phyloP scores from a whole-genome alignment of 2,329 filamentous ascomycete genomes.

The Diplodia corticola region DNA sequence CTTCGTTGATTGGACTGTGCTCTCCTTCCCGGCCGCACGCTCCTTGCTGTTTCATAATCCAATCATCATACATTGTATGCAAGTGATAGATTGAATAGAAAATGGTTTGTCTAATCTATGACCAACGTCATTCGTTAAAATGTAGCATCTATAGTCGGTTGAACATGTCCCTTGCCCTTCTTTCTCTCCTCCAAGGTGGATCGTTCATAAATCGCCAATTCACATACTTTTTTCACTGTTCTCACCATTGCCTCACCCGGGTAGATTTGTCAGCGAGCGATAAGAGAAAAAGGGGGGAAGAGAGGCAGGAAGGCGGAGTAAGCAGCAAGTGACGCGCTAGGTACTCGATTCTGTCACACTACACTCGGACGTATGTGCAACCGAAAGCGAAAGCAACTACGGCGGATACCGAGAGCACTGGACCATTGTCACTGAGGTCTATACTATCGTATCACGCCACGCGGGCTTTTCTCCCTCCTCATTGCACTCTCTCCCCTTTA shows the following conservation, averaged over 20 bases:
- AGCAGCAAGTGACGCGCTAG: not conserved
- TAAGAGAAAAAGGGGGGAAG: no score
- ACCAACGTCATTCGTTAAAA: not conserved
- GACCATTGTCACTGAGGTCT: not conserved
- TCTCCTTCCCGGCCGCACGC: not conserved
- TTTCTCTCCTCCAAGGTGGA: not conserved
- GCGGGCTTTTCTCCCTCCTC: not conserved
- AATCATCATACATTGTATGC: not conserved
- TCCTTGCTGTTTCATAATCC: not conserved
- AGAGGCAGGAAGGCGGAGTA: not conserved
- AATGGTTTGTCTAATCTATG: not conserved
- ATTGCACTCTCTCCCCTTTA: not conserved
- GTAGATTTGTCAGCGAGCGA: not conserved
- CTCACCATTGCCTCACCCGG: not conserved
- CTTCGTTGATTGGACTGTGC: not conserved
- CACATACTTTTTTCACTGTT: not conserved
- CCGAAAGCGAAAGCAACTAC: not conserved
- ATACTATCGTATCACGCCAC: not conserved
- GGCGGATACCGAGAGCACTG: not conserved
- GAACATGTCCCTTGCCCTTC: not conserved
- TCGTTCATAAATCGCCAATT: not conserved
- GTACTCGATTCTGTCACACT: not conserved
- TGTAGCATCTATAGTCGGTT: not conserved
- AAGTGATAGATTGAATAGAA: not conserved
- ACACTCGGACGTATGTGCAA: not conserved